Percentiles rank a stretch among this genome's conserved stretches.
Evolutionary conservation across 768 basidiomycete genomes (phyloP).

Genomic region (Tephrocybe sp.): DNA sequence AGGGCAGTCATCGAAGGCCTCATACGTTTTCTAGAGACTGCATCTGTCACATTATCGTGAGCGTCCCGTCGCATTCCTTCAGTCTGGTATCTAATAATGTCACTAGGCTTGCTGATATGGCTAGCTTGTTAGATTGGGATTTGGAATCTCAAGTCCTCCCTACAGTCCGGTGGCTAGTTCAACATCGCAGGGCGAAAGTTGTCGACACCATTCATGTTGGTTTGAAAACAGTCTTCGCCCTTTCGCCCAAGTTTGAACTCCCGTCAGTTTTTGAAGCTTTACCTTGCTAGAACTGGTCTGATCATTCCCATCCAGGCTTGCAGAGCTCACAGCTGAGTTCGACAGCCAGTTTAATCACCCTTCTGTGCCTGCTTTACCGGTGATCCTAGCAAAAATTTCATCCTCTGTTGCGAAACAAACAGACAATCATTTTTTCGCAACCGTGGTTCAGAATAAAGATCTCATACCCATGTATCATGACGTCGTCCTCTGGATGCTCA

Average conservation of each 20-base stretch:
- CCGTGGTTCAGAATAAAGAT: constrained; percentile 70
- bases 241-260: constrained; percentile 60
- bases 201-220: constrained; percentile 81
- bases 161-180: constrained; percentile 89
- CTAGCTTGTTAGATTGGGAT: constrained; percentile 79
- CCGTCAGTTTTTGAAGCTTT: constrained; percentile 42
- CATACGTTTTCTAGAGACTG: constrained; percentile 71
- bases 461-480: constrained; percentile 70
- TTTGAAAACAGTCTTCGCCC: constrained; percentile 78
- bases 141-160: constrained; percentile 81
- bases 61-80: constrained; percentile 23
- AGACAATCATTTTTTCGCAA: constrained; percentile 76
- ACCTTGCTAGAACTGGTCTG: constrained; percentile 3
- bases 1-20: constrained; percentile 66
- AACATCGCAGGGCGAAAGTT: constrained; percentile 85
- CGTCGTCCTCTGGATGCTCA: constrained; percentile 89
- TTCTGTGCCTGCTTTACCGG: constrained; percentile 66
- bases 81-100: constrained; percentile 2
- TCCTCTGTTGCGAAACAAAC: constrained; percentile 58
- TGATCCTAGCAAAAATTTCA: constrained; percentile 74
- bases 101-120: constrained; percentile 72
- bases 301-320: constrained; percentile 34
- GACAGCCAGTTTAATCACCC: constrained; percentile 54
- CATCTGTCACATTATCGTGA: constrained; percentile 73
- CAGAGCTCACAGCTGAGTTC: constrained; percentile 58